A percentile compares a stretch with the other conserved stretches of the same genome.
These are phyloP conservation scores for Erysiphe pulchra DNA, from an alignment of 2,329 filamentous ascomycete genomes.

Conservation along the genomic window DNA sequence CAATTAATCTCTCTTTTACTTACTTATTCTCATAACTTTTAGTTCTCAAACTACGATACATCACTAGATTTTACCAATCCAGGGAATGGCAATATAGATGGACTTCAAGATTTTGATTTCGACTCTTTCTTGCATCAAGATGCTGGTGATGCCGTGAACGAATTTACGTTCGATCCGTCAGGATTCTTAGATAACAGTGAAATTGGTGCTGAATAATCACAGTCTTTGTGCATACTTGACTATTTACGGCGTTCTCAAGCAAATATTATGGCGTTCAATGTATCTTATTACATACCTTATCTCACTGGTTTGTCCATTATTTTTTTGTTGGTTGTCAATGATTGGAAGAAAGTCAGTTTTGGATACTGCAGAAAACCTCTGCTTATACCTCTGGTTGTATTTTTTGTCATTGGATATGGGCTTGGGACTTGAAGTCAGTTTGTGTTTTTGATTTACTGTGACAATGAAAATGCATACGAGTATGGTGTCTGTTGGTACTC, in stretches of 20 bases:
- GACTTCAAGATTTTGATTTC: slow-evolving; percentile 41
- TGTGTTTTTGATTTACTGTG: slow-evolving; percentile 7
- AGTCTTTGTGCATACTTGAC: slow-evolving; percentile 5
- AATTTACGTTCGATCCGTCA: slow-evolving; percentile 28
- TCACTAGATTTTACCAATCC: slow-evolving; percentile 30
- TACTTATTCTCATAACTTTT: slow-evolving; percentile 5
- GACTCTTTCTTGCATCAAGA: slow-evolving; percentile 40
- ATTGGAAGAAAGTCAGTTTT: slow-evolving; percentile 10
- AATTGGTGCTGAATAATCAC: slow-evolving; percentile 27
- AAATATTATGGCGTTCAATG: slow-evolving; percentile 13
- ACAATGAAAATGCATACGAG: slow-evolving; percentile 10
- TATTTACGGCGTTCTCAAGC: slow-evolving; percentile 13
- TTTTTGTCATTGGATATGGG: slow-evolving; percentile 8
- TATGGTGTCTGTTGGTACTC: slow-evolving; percentile 6
- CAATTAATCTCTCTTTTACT: background rate
- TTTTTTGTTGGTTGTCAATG: slow-evolving; percentile 8
- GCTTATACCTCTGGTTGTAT: slow-evolving; percentile 9
- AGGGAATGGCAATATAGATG: slow-evolving; percentile 22
- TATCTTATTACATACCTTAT: slow-evolving; percentile 11
- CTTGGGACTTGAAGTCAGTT: slow-evolving; percentile 1
- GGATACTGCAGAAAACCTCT: slow-evolving; percentile 9
- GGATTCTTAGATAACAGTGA: slow-evolving; percentile 30
- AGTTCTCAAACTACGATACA: slow-evolving; percentile 7
- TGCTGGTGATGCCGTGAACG: slow-evolving; percentile 17
- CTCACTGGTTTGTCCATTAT: slow-evolving; percentile 6